Conservation (phyloP, 345 rosid species). For the Raphanus sativus region DNA sequence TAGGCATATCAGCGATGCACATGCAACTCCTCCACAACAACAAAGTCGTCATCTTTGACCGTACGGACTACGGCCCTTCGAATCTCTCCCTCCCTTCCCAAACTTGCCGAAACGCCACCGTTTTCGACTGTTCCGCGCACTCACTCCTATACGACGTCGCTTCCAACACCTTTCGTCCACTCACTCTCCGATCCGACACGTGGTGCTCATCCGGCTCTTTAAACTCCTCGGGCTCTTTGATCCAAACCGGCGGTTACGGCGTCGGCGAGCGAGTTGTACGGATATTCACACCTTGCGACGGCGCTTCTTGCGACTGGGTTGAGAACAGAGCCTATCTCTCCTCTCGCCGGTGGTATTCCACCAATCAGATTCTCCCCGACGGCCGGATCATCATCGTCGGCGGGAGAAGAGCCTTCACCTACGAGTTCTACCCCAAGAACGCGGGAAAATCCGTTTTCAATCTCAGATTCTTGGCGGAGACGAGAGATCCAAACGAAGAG, state of each 20-base stretch:
- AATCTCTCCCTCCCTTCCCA: conserved; percentile 62
- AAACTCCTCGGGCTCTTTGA: conserved; percentile 58
- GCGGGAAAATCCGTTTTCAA: conserved; percentile 32
- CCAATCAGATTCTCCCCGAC: conserved; percentile 77
- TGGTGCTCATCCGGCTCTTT: conserved; percentile 91
- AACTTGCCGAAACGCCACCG: conserved; percentile 46
- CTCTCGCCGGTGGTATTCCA: conserved; percentile 71
- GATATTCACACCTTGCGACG: conserved; percentile 50
- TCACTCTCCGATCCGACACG: conserved; percentile 63
- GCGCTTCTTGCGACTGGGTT: conserved; percentile 58
- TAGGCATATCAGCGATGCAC: conserved; percentile 91
- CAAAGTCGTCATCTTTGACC: conserved; percentile 75
- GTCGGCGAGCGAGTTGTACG: conserved; percentile 65
- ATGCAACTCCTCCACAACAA: conserved; percentile 79
- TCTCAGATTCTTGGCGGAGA: conserved; percentile 61
- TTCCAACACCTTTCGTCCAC: conserved; percentile 58
- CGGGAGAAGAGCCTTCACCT: conserved; percentile 62
- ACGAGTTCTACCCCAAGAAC: conserved; percentile 65
- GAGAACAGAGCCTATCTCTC: conserved; percentile 44
- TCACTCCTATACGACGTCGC: conserved; percentile 61
- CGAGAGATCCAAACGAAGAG: conserved; percentile 62
- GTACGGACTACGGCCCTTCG: conserved; percentile 77
- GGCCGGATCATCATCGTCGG: conserved; percentile 72
- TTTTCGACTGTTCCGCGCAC: conserved; percentile 81
- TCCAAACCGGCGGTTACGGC: conserved; percentile 85